A percentile compares a stretch with the other conserved stretches of the same genome.
phyloP scores from a whole-genome alignment of 2,329 filamentous ascomycete species.

The Cyanodermella asteris region DNA sequence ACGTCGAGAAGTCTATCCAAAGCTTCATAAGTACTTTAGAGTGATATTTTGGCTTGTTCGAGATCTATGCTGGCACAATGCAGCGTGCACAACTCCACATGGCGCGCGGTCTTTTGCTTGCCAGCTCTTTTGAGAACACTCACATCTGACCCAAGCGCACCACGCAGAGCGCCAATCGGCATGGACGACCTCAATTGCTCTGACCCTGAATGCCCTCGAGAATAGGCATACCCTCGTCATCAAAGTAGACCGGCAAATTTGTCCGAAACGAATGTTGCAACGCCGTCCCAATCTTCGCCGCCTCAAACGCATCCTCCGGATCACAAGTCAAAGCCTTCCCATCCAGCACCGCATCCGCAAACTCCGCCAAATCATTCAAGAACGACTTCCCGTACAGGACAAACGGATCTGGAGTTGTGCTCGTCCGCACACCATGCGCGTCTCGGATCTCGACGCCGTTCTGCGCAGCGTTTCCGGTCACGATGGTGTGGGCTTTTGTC shows the following conservation, averaged over 20 bases:
- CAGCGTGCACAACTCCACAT: too few species aligned
- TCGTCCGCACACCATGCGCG: conserved; percentile 14
- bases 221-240: conserved; percentile 19
- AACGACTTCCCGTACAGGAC: conserved; percentile 20
- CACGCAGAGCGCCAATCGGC: too few species aligned
- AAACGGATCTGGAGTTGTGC: conserved; percentile 18
- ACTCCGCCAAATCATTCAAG: conserved; percentile 19
- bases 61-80: too few species aligned
- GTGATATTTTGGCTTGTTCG: too few species aligned
- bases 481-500: conserved; percentile 13
- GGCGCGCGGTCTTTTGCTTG: too few species aligned
- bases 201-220: too few species aligned
- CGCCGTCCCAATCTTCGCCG: conserved; percentile 16
- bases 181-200: too few species aligned
- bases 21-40: too few species aligned
- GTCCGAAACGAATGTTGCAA: conserved; percentile 9
- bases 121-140: too few species aligned
- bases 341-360: conserved; percentile 16
- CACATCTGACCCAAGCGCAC: too few species aligned
- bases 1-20: too few species aligned
- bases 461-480: conserved; percentile 8
- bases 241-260: conserved; percentile 8
- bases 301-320: conserved; percentile 15
- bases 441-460: conserved; percentile 16
- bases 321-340: conserved; percentile 16